Base-by-base conservation (phyloP, 1,284 basidiomycete genomes). In the Boletus semigastroideus region DNA sequence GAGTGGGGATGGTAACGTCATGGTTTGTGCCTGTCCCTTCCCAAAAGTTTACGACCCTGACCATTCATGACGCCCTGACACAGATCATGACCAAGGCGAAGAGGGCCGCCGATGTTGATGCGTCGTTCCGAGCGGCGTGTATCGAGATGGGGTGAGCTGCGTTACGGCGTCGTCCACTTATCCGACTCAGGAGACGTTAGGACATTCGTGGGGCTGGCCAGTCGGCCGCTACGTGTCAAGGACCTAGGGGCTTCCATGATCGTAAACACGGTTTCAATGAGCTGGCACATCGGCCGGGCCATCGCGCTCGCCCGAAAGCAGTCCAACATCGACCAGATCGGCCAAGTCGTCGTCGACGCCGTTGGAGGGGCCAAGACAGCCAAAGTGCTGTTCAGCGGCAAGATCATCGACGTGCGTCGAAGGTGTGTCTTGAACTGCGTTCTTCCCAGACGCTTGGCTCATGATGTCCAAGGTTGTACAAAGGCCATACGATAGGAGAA, bases 261-360 rank as follows among this genome's bases (percentile, higher is more conserved):
- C 34, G 64, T 72, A 4, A 77, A 78, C 50, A 80, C 78, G 7
- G 73, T 83, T 4, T 83, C 81, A 5, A 72, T 82, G 60, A 74
- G 78, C 16, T 84, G 82, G 82, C 72, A 78, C 5, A 75, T 84
- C 13, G 82, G 82, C 14, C 71, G 78, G 27, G 76, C 77, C 8
- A 72, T 80, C 16, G 72, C 73, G 13, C 63, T 76, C 3, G 72
- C 74, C 38, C 66, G 74, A 36, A 69, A 67, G 52, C 63, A 72
- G 63, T 75, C 72, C 44, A 70, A 76, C 40, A 69, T 80, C 43
- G 72, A 75, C 52, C 65, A 70, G 31, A 74, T 84, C 4, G 75
- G 80, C 1, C 64, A 74, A 7, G 73, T 76, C 17, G 72, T 84
- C 39, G 73, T 82, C 14, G 72, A 74, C 14, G 59, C 76, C 7